Conservation (phyloP, 371 early-diverging fungal genomes). For the Mucor piriformis region DNA sequence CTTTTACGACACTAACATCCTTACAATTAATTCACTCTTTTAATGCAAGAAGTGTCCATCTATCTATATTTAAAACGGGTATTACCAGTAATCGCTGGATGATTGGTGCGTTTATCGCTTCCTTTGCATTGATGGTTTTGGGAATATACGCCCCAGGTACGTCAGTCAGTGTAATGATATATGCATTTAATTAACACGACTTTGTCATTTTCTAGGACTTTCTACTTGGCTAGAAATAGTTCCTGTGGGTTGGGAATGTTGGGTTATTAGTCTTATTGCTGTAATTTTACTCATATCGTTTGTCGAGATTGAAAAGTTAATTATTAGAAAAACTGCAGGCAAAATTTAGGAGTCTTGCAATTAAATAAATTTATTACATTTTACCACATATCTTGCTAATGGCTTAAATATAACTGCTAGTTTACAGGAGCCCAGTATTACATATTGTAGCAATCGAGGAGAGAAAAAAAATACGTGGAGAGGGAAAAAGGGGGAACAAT, state of each 20-base stretch:
- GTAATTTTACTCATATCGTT: constrained; percentile 65
- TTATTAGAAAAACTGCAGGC: constrained; percentile 33
- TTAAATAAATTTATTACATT: too few relatives aligned
- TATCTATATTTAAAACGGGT: constrained; percentile 72
- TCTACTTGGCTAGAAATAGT: constrained; percentile 68
- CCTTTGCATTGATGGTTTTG: constrained; percentile 66
- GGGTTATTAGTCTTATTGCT: constrained; percentile 76
- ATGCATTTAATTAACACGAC: not conserved
- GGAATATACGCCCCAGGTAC: constrained; percentile 79
- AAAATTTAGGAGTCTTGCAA: too few relatives aligned
- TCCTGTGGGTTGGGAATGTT: constrained; percentile 67
- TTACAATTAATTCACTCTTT: constrained; percentile 85
- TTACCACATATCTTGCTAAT: too few relatives aligned
- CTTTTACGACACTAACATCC: constrained; percentile 77
- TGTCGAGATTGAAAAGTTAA: constrained; percentile 73
- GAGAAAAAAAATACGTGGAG: too few relatives aligned
- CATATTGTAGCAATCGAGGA: too few relatives aligned
- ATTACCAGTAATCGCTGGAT: constrained; percentile 76
- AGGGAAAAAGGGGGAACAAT: too few relatives aligned
- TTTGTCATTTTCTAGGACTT: constrained; percentile 3
- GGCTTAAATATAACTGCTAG: too few relatives aligned
- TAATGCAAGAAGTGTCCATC: constrained; percentile 70
- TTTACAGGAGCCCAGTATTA: too few relatives aligned
- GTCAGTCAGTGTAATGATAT: not conserved
- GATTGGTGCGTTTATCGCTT: constrained; percentile 73